Evolutionary conservation across 2,329 filamentous ascomycete genomes (phyloP).

Genomic region (Zymoseptoria pseudotritici): DNA sequence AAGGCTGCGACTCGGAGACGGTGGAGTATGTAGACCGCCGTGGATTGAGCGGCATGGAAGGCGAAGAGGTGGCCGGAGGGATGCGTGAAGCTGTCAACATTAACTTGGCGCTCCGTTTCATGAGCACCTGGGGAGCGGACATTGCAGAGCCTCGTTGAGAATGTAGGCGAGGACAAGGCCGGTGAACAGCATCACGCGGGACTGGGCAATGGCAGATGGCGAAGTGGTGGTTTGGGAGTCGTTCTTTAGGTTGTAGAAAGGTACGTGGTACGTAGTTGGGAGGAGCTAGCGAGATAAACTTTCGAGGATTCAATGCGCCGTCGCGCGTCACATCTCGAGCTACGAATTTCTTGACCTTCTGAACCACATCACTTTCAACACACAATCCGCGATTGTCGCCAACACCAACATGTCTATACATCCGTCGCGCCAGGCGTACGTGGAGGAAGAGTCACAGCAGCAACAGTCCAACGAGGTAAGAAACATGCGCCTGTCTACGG

Average conservation of each 20-base stretch:
- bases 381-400: not conserved
- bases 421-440: slow-evolving; percentile 84
- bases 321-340: not conserved
- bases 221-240: not conserved
- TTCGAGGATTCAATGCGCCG: not conserved
- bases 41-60: not conserved
- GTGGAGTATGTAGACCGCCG: slow-evolving; percentile 5
- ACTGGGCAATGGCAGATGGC: not conserved
- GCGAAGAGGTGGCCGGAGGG: not conserved
- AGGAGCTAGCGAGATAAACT: not conserved
- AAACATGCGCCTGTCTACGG: slow-evolving; percentile 10
- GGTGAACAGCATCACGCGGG: slow-evolving; percentile 11
- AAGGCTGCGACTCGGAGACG: slow-evolving; percentile 10
- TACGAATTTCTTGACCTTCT: not conserved
- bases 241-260: not conserved
- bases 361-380: not conserved
- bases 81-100: slow-evolving; percentile 14
- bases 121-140: slow-evolving; percentile 18
- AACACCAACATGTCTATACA: slow-evolving; percentile 41
- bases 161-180: slow-evolving; percentile 14
- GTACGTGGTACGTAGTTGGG: not conserved
- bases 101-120: slow-evolving; percentile 13
- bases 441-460: slow-evolving; percentile 60
- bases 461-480: slow-evolving; percentile 49
- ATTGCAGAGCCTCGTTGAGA: slow-evolving; percentile 18